Evolutionary conservation across 2,329 filamentous ascomycete species (phyloP), one percentile per base, ranked within the genome.

Genomic region (Colletotrichum sublineola): DNA sequence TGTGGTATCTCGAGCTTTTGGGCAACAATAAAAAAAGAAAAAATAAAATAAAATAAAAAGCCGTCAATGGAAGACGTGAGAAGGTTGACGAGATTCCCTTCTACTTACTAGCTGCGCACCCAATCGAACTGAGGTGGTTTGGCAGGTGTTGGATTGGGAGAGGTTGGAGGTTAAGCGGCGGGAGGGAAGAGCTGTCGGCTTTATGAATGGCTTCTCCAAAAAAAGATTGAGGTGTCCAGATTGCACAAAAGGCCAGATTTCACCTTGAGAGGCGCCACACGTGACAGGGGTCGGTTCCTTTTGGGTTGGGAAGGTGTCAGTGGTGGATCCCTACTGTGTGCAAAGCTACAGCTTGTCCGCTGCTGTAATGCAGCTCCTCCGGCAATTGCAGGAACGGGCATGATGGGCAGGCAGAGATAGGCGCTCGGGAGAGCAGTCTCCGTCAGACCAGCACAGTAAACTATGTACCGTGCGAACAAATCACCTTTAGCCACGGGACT

Each of bases 171-270:
- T 60, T 61, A 71, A 71, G 70, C 77, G 77, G 75, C 76, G 73
- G 70, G 76, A 76, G 76, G 68, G 68, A 73, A 65, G 68, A 73
- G 55, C 33, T 74, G 74, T 68, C 76, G 75, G 69, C 77, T 81
- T 84, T 84, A 83, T 79, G 80, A 83, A 81, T 75, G 73, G 73
- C 73, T 73, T 71, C 70, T 67, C 74, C 74, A 75, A 77, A 73
- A 81, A 82, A 82, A 79, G 77, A 79, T 82, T 77, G 77, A 85
- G 80, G 83, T 85, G 84, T 85, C 83, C 83, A 84, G 77, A 82
- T 79, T 77, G 79, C 77, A 79, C 80, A 79, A 83, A 83, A 86
- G 84, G 84, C 84, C 84, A 86, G 83, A 85, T 86, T 85, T 83
- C 84, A 84, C 79, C 76, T 79, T 75, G 73, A 42, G 29, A 42